A percentile compares a stretch with the other conserved stretches of the same genome.
These are phyloP conservation scores for Malus hybrid DNA, from an alignment of 331 rosid species.

Conservation along the genomic window DNA sequence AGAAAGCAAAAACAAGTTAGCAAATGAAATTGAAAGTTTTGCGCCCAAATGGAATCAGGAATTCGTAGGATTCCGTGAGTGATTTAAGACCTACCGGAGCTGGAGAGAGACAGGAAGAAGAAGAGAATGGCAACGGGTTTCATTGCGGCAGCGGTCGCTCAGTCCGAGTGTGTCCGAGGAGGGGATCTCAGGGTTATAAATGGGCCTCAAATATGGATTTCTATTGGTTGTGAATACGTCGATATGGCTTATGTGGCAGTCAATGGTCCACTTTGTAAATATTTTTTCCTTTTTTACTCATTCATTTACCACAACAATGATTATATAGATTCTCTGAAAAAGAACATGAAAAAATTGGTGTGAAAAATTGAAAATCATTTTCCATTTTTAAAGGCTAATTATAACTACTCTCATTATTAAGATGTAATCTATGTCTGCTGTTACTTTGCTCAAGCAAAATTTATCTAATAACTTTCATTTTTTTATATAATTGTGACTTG, in stretches of 20 bases:
- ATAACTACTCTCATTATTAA: no score
- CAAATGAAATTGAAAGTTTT: not conserved
- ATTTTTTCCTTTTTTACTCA: no score
- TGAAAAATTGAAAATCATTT: no score
- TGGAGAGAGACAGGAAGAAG: constrained; percentile 25
- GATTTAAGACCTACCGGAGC: constrained; percentile 39
- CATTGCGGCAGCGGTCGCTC: constrained; percentile 6
- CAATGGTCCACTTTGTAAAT: not conserved
- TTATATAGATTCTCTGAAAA: no score
- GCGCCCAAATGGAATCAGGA: not conserved
- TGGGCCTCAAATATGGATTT: not conserved
- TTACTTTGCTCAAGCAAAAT: no score
- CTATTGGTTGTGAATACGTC: constrained; percentile 7
- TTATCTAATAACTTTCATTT: no score
- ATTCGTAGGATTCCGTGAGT: not conserved
- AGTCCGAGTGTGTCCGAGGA: not conserved
- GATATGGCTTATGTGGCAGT: not conserved
- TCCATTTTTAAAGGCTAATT: no score
- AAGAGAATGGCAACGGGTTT: constrained; percentile 31
- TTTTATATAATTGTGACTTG: no score
- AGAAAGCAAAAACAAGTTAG: not conserved
- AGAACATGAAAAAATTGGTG: no score
- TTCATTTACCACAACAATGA: no score
- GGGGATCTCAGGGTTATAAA: not conserved
- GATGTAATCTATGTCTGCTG: no score